Evolutionary conservation across 2,329 filamentous ascomycete genomes (phyloP), one percentile per base, ranked within the genome.

Genomic region (Pseudogymnoascus sp.): DNA sequence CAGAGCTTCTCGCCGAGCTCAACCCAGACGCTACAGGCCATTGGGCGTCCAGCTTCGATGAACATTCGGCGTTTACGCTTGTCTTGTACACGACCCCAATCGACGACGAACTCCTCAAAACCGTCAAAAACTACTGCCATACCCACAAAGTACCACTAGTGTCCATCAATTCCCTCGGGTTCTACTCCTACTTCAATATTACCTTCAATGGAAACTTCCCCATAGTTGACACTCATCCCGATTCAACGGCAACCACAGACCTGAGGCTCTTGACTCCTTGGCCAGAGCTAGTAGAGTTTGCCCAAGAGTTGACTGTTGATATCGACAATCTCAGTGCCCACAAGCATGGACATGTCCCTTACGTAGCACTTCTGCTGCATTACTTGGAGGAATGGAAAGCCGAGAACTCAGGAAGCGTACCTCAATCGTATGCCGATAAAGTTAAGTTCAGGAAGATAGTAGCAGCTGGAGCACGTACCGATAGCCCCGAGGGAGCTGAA

Each of bases 171-270:
- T 96, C 89, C n/a, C 83, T 89, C 42, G 95, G 95, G 28, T 97
- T 96, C 78, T 96, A 95, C 75, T 90, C 91, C 1, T 90, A 90
- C 68, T 96, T 97, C 74, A 89, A 87, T n/a, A 81, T 96, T 28
- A 81, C 84, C 68, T 79, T 96, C 28, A 89, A 90, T 8, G 80
- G 85, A n/a, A 85, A 87, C 28, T 96, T 96, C 70, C 92, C 93
- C 4, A 89, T 99, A 64, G 90, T 99, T 66, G 93, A 99, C 73
- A 97, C 95, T 50, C 95, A 99, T 72, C 95, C 95, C 0, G 92
- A 96, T 67, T 86, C 91, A 42, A 90, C 91, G 40, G 87, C 91
- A 6, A 95, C 86, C 0, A 88, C 89, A 63, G 95, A 99, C 70
- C 81, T 99, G 36, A 87, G 95, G 60, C 81, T 99, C 11, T 78